A percentile compares a stretch with the other conserved stretches of the same genome.
Evolutionary conservation across 2,329 filamentous ascomycete genomes (phyloP).

Genomic region (Pseudocercospora fuligena): DNA sequence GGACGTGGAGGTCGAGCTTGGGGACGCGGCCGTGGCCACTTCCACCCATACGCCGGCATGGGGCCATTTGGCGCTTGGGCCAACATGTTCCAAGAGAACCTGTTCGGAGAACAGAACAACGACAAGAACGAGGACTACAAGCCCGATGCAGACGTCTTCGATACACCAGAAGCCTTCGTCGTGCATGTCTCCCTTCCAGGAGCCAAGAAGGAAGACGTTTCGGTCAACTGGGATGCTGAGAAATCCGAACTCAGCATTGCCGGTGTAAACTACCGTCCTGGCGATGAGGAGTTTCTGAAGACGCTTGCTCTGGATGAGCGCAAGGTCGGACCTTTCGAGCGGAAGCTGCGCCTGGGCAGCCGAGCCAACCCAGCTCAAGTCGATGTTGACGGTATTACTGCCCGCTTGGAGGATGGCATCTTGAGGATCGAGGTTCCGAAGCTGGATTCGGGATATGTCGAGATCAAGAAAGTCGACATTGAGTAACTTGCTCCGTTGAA

Average conservation of each 20-base stretch:
- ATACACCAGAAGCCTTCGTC: constrained; percentile 67
- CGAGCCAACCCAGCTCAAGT: constrained; percentile 63
- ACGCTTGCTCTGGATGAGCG: constrained; percentile 69
- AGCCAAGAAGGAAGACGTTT: constrained; percentile 77
- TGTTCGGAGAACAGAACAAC: constrained; percentile 43
- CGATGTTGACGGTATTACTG: constrained; percentile 69
- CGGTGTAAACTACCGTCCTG: constrained; percentile 74
- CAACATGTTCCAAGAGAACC: constrained; percentile 41
- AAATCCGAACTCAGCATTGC: constrained; percentile 68
- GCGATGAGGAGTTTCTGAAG: constrained; percentile 71
- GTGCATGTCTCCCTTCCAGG: constrained; percentile 77
- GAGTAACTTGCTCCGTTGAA: constrained; percentile 41
- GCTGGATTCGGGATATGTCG: constrained; percentile 65
- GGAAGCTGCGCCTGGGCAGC: constrained; percentile 66
- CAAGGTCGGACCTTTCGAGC: constrained; percentile 75
- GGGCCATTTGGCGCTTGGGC: constrained; percentile 39
- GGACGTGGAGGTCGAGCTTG: constrained; percentile 39
- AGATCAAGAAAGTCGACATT: constrained; percentile 58
- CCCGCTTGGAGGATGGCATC: constrained; percentile 79
- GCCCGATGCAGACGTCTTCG: constrained; percentile 77
- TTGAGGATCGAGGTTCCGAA: constrained; percentile 79
- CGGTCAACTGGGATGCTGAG: constrained; percentile 75
- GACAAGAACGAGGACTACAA: constrained; percentile 52
- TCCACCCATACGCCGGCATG: constrained; percentile 29
- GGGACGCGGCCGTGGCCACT: constrained; percentile 26